Evolutionary conservation across 306 rosid genomes (phyloP), one percentile per base, ranked within the genome.

Genomic region (Cucumis melo): DNA sequence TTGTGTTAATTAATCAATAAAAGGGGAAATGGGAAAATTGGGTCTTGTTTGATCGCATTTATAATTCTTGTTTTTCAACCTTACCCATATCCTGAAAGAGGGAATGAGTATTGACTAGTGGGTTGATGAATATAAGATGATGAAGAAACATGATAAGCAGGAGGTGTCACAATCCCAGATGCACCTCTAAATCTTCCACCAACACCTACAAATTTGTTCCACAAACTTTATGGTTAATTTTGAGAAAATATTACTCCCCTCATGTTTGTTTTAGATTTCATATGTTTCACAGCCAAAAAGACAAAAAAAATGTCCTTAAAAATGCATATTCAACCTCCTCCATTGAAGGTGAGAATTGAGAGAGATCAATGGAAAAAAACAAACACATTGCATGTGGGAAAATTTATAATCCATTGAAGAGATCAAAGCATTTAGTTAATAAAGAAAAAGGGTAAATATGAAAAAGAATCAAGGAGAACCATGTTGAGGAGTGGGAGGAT

Each of bases 71-170:
- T 68, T 42, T 68, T 42, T 13, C 20, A 46, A 63, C 13, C 75
- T 46, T 70, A 93, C 98, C 96, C 94, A 74, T 91, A 93, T 54
- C 90, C 77, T 75, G 97, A 87, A 90, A 86, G 89, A 78, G 94
- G 98, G 80, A 88, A 88, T 72, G 90, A 41, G 89, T 88, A 87
- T 73, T 93, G 97, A 38, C 81, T 79, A 85, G 88, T 79, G 13
- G 92, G 91, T 78, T 93, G 97, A 79, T 85, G 91, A 44, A 84
- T 77, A 80, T 84, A 75, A 71, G 97, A 20, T 20, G 98, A 86
- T 55, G 98, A 85, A 44, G 94, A 86, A 56, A 92, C 87, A 54
- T 86, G 93, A 84, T 88, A 87, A 74, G 87, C 78, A 71, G 82
- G 88, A 78, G 93, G 84, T 71, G 89, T 84, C 85, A 84, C 85